Evolutionary conservation across 2,329 filamentous ascomycete species (phyloP), one percentile per base, ranked within the genome.

Genomic region (Alternaria ventricosa): DNA sequence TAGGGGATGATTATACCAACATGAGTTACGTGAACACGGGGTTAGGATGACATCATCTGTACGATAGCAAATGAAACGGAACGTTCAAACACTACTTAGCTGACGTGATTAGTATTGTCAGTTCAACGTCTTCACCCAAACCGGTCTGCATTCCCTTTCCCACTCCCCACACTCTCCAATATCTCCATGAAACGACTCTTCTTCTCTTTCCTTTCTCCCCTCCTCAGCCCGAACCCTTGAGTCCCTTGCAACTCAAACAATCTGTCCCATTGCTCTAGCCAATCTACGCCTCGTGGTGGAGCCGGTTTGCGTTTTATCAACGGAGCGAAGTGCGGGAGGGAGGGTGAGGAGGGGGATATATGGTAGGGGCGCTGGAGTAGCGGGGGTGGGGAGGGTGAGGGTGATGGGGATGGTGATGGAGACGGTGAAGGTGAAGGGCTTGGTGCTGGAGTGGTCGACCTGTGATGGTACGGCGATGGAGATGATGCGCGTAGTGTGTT

Each of bases 11-110:
- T 36, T 51, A 55, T 13, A 55, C 41, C 23, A 56, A 18, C 30
- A 60, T 43, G 41, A 28, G 47, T 47, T 4, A 25, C 27, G 22
- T 46, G 22, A 53, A 53, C 36, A 53, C n/a, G 20, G 49, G 7
- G 18, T 23, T 30, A 25, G 13, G 36, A 15, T 25, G 9, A 6
- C 3, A 53, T 20, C 5, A 50, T 2, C 49, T 41, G 49, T 36
- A 36, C 13, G 22, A 51, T 53, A 25, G 7, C 2, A 6, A 51
- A 36, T 36, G 49, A 6, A 53, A 53, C 9, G 13, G 2, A 23
- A 53, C 49, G 20, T 23, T 36, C 18, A 15, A 77, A 60, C 20
- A 25, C n/a, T n/a, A n/a, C n/a, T n/a, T n/a, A n/a, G n/a, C n/a
- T n/a, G n/a, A n/a, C n/a, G n/a, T n/a, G n/a, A n/a, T n/a, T n/a